Percentiles rank a stretch among this genome's conserved stretches.
phyloP scores from a whole-genome alignment of 208 protist species.

The Tetramitus jugosus region DNA sequence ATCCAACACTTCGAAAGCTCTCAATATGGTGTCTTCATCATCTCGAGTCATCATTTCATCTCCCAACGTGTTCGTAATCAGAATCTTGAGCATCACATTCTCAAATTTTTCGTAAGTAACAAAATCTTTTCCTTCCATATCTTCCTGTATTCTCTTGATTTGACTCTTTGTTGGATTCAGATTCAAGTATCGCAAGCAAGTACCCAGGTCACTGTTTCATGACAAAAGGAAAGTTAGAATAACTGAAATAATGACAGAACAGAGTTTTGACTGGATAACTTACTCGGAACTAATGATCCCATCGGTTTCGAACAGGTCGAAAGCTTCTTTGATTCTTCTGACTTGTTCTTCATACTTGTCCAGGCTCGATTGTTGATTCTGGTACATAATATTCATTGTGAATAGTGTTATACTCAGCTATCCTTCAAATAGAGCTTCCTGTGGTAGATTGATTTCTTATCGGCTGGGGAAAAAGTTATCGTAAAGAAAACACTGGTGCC shows the following conservation, averaged over 20 bases:
- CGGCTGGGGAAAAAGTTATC: no score
- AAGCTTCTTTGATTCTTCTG: background rate
- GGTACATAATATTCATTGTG: no score
- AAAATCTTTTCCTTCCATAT: slow-evolving; percentile 10
- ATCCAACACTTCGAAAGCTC: slow-evolving; percentile 26
- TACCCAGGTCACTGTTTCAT: slow-evolving; percentile 13
- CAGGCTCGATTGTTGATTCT: no score
- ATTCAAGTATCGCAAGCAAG: background rate
- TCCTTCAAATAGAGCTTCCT: no score
- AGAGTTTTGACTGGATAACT: background rate
- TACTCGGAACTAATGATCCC: background rate
- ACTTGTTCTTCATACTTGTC: background rate
- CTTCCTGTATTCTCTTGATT: background rate
- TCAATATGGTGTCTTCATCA: slow-evolving; percentile 5
- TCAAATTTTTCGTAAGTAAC: slow-evolving; percentile 27
- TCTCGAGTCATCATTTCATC: background rate
- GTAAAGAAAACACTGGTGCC: no score
- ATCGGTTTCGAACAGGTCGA: background rate
- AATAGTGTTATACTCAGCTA: no score
- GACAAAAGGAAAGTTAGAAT: no score
- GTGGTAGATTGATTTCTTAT: no score
- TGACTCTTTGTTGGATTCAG: slow-evolving; percentile 26
- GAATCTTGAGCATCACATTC: slow-evolving; percentile 20
- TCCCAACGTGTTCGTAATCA: slow-evolving; percentile 4
- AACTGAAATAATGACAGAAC: background rate